phyloP scores from a whole-genome alignment of 495 filamentous ascomycete genomes.

The Neurospora sp. region DNA sequence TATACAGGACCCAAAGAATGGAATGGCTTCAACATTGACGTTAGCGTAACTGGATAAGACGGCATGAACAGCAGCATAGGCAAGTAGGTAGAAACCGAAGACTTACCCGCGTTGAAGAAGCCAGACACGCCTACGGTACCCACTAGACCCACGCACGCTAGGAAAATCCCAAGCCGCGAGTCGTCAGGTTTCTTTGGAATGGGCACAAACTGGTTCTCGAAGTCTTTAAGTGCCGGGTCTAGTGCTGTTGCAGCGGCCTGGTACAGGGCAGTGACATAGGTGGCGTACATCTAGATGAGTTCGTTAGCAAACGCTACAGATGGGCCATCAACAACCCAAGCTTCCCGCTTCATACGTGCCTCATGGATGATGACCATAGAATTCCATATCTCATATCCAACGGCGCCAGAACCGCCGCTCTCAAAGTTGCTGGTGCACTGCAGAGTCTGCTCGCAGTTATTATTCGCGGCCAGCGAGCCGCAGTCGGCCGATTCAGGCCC shows the following conservation, averaged over 20 bases:
- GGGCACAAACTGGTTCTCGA: conserved; percentile 24
- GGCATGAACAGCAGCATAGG: background rate
- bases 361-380: conserved; percentile 19
- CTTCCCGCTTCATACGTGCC: background rate
- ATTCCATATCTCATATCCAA: conserved; percentile 19
- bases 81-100: background rate
- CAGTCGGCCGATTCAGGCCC: background rate
- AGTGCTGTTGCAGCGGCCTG: background rate
- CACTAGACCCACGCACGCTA: conserved; percentile 1
- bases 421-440: background rate
- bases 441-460: background rate
- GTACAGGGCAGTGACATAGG: conserved; percentile 3
- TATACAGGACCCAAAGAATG: too few species aligned
- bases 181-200: conserved; percentile 11
- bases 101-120: background rate
- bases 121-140: conserved; percentile 1
- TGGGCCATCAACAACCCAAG: background rate
- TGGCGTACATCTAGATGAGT: background rate
- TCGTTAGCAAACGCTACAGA: background rate
- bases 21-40: too few species aligned
- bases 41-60: background rate
- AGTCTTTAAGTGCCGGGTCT: conserved; percentile 5
- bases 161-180: conserved; percentile 15
- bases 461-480: background rate
- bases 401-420: conserved; percentile 11